Base-by-base conservation (phyloP, 1,139 yeast genomes). In the Oligophagozyma castellii region DNA sequence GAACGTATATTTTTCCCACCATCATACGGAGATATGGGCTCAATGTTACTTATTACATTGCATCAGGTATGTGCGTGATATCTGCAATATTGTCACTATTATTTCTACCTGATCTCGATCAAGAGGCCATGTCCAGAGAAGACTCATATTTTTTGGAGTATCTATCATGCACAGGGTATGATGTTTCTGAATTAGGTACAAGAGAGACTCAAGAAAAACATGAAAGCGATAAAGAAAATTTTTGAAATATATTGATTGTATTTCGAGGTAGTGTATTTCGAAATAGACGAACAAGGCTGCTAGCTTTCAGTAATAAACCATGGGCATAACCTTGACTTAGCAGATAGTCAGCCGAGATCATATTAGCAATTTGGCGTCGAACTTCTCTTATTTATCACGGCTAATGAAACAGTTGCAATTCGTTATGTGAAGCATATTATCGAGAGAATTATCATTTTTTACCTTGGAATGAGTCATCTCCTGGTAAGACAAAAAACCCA, bases 11-110 rank as follows among this genome's bases (percentile, higher is more conserved):
- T 4, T 26, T 26, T 24, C 28, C 28, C 8, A 16, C 23, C 7
- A 10, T 26, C 11, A 26, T 26, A 14, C 19, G 19, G 19, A 26
- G 21, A 3, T 24, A 26, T 15, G 77, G 78, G 33, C 56, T 68
- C 46, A 70, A 68, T 52, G 74, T 73, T 35, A 86, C 93, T 30
- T 79, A 81, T 54, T 81, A 70, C 60, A 69, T 81, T 32, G 74
- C 92, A 8, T 68, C 92, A 5, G 63, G 79, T 2, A 60, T 83
- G 39, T 79, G 89, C 46, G 45, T 78, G 15, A 61, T 80, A 41
- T 67, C 86, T 7, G 92, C 78, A 4, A 29, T 65, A 19, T 53
- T 81, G 29, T 75, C 80, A 6, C 43, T 79, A 24, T 73, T 80
- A 55, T 68, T 67, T 47, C 63, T 77, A 35, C 94, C 94, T 20